Conservation (phyloP, 2,329 filamentous ascomycete species). For the Fusarium beomiforme region DNA sequence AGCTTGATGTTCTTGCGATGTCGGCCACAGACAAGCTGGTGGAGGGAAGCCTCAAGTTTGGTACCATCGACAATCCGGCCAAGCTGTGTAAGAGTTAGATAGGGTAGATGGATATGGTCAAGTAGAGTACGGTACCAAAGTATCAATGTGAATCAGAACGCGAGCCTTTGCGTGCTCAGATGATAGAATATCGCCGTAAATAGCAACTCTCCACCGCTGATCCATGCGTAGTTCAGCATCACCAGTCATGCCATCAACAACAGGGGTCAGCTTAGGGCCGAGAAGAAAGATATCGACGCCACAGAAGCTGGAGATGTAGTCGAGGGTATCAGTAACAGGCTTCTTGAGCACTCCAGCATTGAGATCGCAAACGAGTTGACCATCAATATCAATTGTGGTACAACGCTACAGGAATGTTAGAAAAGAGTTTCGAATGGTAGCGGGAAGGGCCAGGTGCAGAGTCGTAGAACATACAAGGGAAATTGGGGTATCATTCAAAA, state of each 20-base stretch:
- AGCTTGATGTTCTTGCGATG: slow-evolving; percentile 97
- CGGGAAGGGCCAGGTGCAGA: not conserved
- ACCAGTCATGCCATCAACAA: slow-evolving; percentile 78
- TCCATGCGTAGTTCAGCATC: slow-evolving; percentile 86
- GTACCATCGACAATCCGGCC: slow-evolving; percentile 80
- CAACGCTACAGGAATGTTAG: slow-evolving; percentile 71
- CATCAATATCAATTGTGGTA: slow-evolving; percentile 92
- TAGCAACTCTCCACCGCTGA: slow-evolving; percentile 89
- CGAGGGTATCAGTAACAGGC: slow-evolving; percentile 83
- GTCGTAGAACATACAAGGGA: slow-evolving; percentile 75
- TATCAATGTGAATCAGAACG: slow-evolving; percentile 96
- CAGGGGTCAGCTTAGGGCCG: slow-evolving; percentile 85
- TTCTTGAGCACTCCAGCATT: slow-evolving; percentile 74
- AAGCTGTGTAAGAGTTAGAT: slow-evolving; percentile 59
- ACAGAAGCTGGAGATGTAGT: slow-evolving; percentile 86
- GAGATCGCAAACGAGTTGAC: slow-evolving; percentile 84
- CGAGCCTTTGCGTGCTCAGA: slow-evolving; percentile 97
- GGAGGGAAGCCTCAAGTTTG: slow-evolving; percentile 85
- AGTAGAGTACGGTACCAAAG: slow-evolving; percentile 68
- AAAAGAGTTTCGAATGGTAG: not conserved
- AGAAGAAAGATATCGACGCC: slow-evolving; percentile 97
- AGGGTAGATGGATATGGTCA: not conserved
- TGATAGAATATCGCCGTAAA: slow-evolving; percentile 95
- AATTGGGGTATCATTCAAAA: slow-evolving; percentile 91
- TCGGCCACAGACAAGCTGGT: slow-evolving; percentile 91